phyloP scores from a whole-genome alignment of 306 rosid species.

The Prunus mira region DNA sequence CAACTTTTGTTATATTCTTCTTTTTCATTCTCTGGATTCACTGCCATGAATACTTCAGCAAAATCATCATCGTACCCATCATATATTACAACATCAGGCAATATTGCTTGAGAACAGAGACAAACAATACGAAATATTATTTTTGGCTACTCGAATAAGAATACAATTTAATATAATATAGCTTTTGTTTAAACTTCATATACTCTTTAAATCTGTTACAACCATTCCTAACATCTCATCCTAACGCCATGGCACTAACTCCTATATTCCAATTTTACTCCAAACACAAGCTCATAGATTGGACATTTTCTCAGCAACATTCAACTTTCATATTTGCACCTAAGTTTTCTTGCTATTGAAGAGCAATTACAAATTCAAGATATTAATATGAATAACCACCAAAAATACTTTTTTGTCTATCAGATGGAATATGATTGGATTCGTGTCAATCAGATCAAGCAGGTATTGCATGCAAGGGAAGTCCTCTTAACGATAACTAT shows the following conservation, averaged over 20 bases:
- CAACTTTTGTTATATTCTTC: not conserved
- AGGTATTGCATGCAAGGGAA: slow-evolving; percentile 4
- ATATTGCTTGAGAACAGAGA: not conserved
- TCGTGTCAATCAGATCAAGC: not conserved
- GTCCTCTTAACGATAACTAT: not conserved
- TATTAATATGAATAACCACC: not conserved
- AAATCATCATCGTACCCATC: not conserved
- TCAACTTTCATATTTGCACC: not conserved
- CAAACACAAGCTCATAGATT: not conserved
- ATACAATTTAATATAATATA: not conserved
- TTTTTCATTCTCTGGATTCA: not conserved
- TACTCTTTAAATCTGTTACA: not conserved
- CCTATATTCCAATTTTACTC: not conserved
- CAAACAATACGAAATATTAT: not conserved
- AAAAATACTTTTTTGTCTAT: not conserved
- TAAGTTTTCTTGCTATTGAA: not conserved
- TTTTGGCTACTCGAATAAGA: not conserved
- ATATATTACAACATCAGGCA: not conserved
- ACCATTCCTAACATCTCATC: not conserved
- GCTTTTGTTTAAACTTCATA: not conserved
- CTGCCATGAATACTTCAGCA: not conserved
- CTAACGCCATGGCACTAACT: not conserved
- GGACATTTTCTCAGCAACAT: not conserved
- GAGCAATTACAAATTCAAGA: not conserved
- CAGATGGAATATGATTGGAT: not conserved